Conservation (phyloP, 306 rosid genomes). For the Vicia faba region DNA sequence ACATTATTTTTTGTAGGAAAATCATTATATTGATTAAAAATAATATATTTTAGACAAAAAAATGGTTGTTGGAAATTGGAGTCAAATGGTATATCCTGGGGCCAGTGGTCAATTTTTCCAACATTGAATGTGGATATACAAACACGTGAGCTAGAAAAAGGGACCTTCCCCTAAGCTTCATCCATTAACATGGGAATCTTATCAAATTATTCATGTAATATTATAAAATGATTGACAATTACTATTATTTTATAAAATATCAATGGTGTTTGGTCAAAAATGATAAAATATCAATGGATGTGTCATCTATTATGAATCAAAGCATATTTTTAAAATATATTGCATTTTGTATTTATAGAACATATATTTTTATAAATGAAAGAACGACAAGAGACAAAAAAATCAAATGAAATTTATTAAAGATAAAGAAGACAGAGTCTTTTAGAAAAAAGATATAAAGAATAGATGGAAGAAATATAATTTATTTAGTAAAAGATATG, state of each 20-base stretch:
- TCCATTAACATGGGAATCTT: not conserved
- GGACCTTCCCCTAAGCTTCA: not conserved
- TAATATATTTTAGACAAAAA: not conserved
- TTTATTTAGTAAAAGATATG: no score
- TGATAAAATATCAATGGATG: not conserved
- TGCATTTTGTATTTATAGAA: no score
- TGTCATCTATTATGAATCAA: not conserved
- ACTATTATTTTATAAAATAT: no score
- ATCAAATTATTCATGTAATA: not conserved
- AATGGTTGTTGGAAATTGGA: slow-evolving; percentile 4
- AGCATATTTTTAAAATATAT: no score
- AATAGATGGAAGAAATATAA: no score
- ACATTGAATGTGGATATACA: slow-evolving; percentile 3
- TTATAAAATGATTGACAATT: not conserved
- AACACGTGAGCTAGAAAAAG: slow-evolving; percentile 7
- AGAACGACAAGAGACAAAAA: no score
- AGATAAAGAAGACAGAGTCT: no score
- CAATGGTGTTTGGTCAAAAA: no score
- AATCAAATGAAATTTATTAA: no score
- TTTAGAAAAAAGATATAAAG: no score
- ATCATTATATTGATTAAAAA: not conserved
- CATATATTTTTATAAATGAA: no score
- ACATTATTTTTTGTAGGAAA: not conserved
- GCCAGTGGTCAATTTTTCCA: not conserved
- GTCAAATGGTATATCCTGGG: not conserved